Conservation (phyloP, 768 basidiomycete genomes). For the Macrolepiota fuliginosa region DNA sequence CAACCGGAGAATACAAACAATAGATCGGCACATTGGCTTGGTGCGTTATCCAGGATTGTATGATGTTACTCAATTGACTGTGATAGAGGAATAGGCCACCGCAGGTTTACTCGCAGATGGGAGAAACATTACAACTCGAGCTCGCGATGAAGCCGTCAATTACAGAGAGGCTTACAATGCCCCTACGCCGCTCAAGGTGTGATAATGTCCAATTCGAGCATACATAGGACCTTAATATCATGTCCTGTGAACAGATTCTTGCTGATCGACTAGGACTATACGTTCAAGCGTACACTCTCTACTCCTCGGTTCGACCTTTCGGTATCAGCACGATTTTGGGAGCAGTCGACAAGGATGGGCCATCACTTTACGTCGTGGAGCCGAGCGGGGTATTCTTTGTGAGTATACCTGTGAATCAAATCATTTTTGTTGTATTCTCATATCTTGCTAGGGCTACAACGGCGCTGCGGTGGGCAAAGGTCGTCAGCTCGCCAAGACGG, state of each 20-base stretch:
- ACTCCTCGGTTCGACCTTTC: slow-evolving; percentile 97
- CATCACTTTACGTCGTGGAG: slow-evolving; percentile 86
- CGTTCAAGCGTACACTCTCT: slow-evolving; percentile 94
- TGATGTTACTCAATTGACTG: neutral
- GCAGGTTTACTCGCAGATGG: slow-evolving; percentile 94
- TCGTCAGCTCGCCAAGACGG: slow-evolving; percentile 96
- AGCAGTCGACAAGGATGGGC: slow-evolving; percentile 85
- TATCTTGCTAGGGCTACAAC: slow-evolving; percentile 72
- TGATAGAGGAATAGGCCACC: slow-evolving; percentile 60
- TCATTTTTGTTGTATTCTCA: neutral
- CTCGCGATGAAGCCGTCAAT: slow-evolving; percentile 78
- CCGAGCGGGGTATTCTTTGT: slow-evolving; percentile 93
- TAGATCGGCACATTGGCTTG: slow-evolving; percentile 93
- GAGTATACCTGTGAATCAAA: slow-evolving; percentile 24
- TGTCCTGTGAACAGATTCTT: slow-evolving; percentile 24
- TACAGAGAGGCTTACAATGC: slow-evolving; percentile 72
- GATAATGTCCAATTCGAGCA: slow-evolving; percentile 14
- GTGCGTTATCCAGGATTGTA: slow-evolving; percentile 37
- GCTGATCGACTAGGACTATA: slow-evolving; percentile 84
- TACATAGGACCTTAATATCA: neutral
- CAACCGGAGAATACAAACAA: slow-evolving; percentile 89
- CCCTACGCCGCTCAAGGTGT: slow-evolving; percentile 80
- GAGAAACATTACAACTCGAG: slow-evolving; percentile 80
- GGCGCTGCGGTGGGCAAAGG: slow-evolving; percentile 98
- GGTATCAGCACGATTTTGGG: slow-evolving; percentile 93